These are phyloP conservation scores for Pogostemon cablin DNA, from an alignment of 257 asterid species.

Conservation along the genomic window DNA sequence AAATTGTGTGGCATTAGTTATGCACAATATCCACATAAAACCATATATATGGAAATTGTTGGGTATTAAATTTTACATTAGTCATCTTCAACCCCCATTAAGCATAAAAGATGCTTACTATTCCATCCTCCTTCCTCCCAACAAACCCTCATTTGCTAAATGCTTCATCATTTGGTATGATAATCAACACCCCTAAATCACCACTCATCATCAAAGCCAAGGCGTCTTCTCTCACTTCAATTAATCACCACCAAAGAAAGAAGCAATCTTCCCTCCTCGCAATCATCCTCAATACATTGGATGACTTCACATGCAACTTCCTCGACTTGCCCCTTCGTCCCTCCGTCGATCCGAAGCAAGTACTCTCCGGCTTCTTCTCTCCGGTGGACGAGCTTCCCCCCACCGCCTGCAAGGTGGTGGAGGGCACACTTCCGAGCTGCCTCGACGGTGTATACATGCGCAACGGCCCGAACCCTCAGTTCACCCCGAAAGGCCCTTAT, in stretches of 20 bases:
- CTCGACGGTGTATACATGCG: conserved; percentile 30
- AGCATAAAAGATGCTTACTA: background rate
- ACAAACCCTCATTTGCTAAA: background rate
- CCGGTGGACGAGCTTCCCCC: conserved; percentile 29
- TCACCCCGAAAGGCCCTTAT: conserved; percentile 20
- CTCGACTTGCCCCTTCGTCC: conserved; percentile 16
- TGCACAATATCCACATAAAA: too few species aligned
- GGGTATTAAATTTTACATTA: too few species aligned
- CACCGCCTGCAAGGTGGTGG: conserved; percentile 20
- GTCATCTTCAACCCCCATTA: too few species aligned
- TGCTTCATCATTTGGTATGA: background rate
- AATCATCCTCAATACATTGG: background rate
- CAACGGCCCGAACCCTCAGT: conserved; percentile 28
- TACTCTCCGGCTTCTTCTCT: background rate
- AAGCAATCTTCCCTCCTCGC: background rate
- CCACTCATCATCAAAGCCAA: background rate
- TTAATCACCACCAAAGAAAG: background rate
- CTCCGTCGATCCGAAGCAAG: background rate
- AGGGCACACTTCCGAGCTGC: conserved; percentile 22
- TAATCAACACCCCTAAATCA: background rate
- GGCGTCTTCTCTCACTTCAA: background rate
- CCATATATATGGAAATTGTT: too few species aligned
- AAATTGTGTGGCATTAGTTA: too few species aligned
- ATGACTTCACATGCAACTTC: conserved; percentile 5
- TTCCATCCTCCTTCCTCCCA: background rate